Conservation (phyloP, 371 early-diverging fungal species). For the Apophysomyces elegans region DNA sequence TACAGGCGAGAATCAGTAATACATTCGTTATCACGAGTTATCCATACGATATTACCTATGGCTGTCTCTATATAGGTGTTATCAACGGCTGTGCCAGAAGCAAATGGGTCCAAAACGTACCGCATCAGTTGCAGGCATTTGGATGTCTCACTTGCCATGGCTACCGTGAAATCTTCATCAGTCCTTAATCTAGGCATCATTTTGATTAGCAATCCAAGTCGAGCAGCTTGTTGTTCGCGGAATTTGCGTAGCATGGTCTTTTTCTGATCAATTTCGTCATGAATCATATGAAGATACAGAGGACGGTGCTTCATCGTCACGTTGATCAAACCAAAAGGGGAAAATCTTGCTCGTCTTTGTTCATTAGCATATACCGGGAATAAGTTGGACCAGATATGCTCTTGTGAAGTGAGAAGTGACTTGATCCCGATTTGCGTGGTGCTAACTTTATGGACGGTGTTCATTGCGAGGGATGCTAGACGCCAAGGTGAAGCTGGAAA, state of each 20-base stretch:
- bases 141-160: slow-evolving; percentile 13
- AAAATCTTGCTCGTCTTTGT: slow-evolving; percentile 11
- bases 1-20: slow-evolving; percentile 3
- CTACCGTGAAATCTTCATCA: not conserved
- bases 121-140: slow-evolving; percentile 22
- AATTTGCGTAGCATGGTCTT: slow-evolving; percentile 51
- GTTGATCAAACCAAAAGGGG: slow-evolving; percentile 15
- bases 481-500: slow-evolving; percentile 54
- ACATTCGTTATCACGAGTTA: slow-evolving; percentile 21
- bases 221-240: slow-evolving; percentile 65
- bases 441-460: slow-evolving; percentile 21
- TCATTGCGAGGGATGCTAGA: slow-evolving; percentile 33
- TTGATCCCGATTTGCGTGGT: slow-evolving; percentile 24
- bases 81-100: slow-evolving; percentile 5
- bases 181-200: slow-evolving; percentile 31
- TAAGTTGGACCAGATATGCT: slow-evolving; percentile 33
- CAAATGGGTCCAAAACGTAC: slow-evolving; percentile 15
- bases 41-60: slow-evolving; percentile 14
- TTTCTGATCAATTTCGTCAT: slow-evolving; percentile 67
- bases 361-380: slow-evolving; percentile 35
- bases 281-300: slow-evolving; percentile 55
- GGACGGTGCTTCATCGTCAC: slow-evolving; percentile 31
- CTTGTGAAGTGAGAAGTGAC: slow-evolving; percentile 28
- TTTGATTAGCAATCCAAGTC: slow-evolving; percentile 61
- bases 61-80: slow-evolving; percentile 8